phyloP scores from a whole-genome alignment of 768 basidiomycete species.

The Rhizopogon salebrosus region DNA sequence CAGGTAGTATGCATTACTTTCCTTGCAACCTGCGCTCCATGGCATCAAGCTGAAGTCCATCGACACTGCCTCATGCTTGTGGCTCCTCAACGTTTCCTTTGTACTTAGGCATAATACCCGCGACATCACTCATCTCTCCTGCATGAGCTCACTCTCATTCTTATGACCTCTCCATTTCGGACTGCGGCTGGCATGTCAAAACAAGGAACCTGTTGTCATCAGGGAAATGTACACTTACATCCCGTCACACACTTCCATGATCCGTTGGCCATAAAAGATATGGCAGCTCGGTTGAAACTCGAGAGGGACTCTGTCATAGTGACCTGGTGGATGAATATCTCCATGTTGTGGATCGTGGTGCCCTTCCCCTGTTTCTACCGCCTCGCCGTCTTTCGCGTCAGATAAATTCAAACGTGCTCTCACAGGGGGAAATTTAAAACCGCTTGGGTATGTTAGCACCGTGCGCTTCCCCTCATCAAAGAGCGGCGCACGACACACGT shows the following conservation, averaged over 20 bases:
- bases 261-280: constrained; percentile 1
- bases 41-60: neutral
- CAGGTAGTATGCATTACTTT: neutral
- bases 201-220: no score
- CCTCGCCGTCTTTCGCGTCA: neutral
- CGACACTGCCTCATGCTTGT: neutral
- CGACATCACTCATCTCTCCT: neutral
- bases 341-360: neutral
- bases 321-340: neutral
- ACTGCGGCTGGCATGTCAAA: neutral
- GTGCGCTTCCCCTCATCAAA: constrained; percentile 30
- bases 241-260: constrained; percentile 4
- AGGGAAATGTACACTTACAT: neutral
- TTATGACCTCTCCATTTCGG: constrained; percentile 5
- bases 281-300: constrained; percentile 5
- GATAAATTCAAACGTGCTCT: neutral
- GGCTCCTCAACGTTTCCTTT: neutral
- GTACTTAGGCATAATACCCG: neutral
- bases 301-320: neutral
- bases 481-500: constrained; percentile 25
- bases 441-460: constrained; percentile 25
- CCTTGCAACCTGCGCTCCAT: neutral
- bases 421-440: constrained; percentile 20
- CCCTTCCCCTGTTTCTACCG: neutral
- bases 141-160: constrained; percentile 2